phyloP scores from a whole-genome alignment of 179 eudicot species.

The Patellifolia procumbens region DNA sequence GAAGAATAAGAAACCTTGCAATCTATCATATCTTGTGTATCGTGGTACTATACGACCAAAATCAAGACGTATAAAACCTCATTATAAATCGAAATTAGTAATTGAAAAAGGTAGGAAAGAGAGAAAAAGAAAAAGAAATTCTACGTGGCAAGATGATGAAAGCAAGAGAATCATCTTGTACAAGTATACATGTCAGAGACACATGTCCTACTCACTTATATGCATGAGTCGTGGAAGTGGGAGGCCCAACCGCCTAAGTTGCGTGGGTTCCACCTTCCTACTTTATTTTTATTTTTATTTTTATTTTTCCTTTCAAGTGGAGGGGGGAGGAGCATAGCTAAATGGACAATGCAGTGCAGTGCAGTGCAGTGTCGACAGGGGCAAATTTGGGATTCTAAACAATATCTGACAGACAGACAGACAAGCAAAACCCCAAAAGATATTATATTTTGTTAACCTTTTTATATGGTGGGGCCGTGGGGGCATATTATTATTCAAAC shows the following conservation, averaged over 20 bases:
- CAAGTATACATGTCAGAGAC: constrained; percentile 18
- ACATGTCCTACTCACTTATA: constrained; percentile 18
- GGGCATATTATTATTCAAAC: not conserved
- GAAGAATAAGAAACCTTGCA: too few species aligned
- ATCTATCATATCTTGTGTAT: too few species aligned
- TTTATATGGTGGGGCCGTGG: not conserved
- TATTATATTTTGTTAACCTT: not conserved
- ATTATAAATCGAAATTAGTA: not conserved
- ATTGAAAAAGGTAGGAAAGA: not conserved
- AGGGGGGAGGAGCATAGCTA: too few species aligned
- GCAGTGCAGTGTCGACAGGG: constrained; percentile 11
- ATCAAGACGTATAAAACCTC: too few species aligned
- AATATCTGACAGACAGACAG: constrained; percentile 29
- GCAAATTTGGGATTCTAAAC: not conserved
- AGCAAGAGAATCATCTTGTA: constrained; percentile 3
- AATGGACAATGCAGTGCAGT: too few species aligned
- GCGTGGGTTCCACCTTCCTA: not conserved
- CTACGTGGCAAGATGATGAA: constrained; percentile 19
- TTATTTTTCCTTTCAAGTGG: not conserved
- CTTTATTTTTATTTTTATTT: not conserved
- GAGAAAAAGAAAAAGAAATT: not conserved
- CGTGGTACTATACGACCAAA: too few species aligned
- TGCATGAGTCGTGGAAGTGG: constrained; percentile 13
- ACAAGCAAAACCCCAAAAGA: not conserved
- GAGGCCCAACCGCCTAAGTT: constrained; percentile 15